A percentile compares a stretch with the other conserved stretches of the same genome.
Evolutionary conservation across 163 green algal genomes (phyloP).

Genomic region (Prototheca stagnorum): DNA sequence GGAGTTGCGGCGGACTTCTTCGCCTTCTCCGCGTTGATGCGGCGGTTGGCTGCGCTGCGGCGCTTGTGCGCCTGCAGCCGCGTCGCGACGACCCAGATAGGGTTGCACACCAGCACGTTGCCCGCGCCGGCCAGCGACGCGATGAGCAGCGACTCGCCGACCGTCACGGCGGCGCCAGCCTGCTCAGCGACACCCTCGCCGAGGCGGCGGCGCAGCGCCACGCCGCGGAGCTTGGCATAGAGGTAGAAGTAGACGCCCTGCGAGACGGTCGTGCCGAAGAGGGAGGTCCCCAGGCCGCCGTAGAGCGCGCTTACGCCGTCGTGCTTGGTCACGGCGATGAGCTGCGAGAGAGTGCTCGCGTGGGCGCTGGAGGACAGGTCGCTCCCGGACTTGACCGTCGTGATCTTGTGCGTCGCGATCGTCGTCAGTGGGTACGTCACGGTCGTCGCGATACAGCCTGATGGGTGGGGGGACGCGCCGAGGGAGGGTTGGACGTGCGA

Average conservation of each 20-base stretch:
- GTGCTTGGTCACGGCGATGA: not conserved
- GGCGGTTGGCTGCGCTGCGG: not conserved
- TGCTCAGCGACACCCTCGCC: not conserved
- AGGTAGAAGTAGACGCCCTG: slow-evolving; percentile 91
- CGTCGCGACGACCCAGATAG: slow-evolving; percentile 70
- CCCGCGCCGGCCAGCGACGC: slow-evolving; percentile 57
- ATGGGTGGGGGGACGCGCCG: not conserved
- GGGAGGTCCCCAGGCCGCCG: slow-evolving; percentile 41
- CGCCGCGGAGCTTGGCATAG: slow-evolving; percentile 18
- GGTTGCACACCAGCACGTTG: slow-evolving; percentile 89
- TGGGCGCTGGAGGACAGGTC: not conserved
- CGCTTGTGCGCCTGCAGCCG: slow-evolving; percentile 40
- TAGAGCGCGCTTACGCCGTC: slow-evolving; percentile 48
- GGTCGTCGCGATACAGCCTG: no score
- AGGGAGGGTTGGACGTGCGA: not conserved
- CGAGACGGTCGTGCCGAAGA: slow-evolving; percentile 61
- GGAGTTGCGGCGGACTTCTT: not conserved
- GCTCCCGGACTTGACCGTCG: slow-evolving; percentile 9
- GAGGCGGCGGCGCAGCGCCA: slow-evolving; percentile 11
- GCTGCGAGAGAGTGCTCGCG: not conserved
- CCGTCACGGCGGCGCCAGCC: slow-evolving; percentile 25
- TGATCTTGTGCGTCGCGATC: slow-evolving; percentile 41
- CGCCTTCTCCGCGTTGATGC: not conserved
- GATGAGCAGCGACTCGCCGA: slow-evolving; percentile 52
- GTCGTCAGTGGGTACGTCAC: no score